Evolutionary conservation across 106 monocot genomes (phyloP), one percentile per base, ranked within the genome.

Genomic region (Dendrobium nobile): DNA sequence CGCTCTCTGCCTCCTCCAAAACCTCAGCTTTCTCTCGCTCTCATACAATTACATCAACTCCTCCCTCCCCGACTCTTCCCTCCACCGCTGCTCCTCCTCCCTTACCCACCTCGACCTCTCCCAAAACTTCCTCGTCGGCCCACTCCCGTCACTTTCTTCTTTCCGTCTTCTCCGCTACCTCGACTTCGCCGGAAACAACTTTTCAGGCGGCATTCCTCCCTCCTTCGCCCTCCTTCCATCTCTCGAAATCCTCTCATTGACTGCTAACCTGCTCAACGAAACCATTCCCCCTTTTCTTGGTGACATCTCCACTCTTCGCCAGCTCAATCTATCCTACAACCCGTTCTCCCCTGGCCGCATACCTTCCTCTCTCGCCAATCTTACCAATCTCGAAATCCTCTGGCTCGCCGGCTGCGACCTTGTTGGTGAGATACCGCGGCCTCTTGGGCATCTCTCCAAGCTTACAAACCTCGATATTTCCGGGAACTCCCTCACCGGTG

Each of bases 301-400:
- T 47, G 72, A 81, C 24, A 22, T 89, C 58, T 70, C 84, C 64
- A 89, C 84, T 4, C 87, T 94, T 11, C 79, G 41, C 6, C 85
- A 94, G 75, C 87, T 94, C 67, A 91, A 89, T 79, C 82, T 94
- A 44, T 87, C 91, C 65, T 91, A 95, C 86, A 95, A 96, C 80
- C 82, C 86, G 15, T 90, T 96, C 82, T 27, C 79, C 17, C 85
- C 87, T 0, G 88, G 85, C 1, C 78, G 80, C 6, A 68, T 96
- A 4, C 95, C 95, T 1, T 11, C 73, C 18, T 61, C 75, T 22
- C 45, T 93, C 80, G 88, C 88, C 42, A 75, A 88, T 65, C 85
- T 94, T 31, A 58, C 18, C 5, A 84, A 78, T 9, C 85, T 96
- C 77, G 51, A 75, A 20, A 82, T 87, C 83, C 48, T 93, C 19